These are phyloP conservation scores for Graphiopsis chlorocephala DNA, from an alignment of 2,329 filamentous ascomycete genomes.

Conservation along the genomic window DNA sequence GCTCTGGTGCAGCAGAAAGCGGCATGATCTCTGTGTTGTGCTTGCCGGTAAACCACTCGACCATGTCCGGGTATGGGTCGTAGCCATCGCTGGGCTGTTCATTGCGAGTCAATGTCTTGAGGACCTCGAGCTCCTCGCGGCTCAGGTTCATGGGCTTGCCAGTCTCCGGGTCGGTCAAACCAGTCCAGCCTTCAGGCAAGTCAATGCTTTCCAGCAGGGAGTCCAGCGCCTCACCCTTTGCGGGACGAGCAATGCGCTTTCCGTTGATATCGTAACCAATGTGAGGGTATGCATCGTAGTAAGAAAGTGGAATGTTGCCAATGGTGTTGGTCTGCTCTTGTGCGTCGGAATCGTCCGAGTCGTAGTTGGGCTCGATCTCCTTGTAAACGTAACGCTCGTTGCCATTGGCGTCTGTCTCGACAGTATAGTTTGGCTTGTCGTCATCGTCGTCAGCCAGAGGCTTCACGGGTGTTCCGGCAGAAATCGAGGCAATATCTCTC, in stretches of 20 bases:
- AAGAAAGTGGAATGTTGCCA: conserved; percentile 87
- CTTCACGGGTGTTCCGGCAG: conserved; percentile 22
- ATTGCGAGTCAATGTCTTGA: conserved; percentile 84
- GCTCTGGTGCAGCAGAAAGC: conserved; percentile 87
- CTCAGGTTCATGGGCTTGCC: conserved; percentile 88
- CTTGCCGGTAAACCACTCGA: conserved; percentile 91
- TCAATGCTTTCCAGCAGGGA: conserved; percentile 94
- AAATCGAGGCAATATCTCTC: conserved; percentile 24
- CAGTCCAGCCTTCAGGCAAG: conserved; percentile 94
- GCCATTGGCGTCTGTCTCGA: conserved; percentile 82
- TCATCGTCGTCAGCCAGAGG: conserved; percentile 22
- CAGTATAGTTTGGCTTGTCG: conserved; percentile 53
- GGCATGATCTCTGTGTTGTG: conserved; percentile 86
- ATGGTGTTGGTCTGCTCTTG: conserved; percentile 83
- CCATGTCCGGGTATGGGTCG: conserved; percentile 86
- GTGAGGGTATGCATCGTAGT: conserved; percentile 96
- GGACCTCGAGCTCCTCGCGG: conserved; percentile 81
- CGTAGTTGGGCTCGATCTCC: conserved; percentile 91
- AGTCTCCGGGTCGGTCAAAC: conserved; percentile 87
- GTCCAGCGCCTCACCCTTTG: conserved; percentile 89
- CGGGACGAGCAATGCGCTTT: conserved; percentile 94
- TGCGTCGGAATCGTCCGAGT: conserved; percentile 89
- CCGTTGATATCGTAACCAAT: conserved; percentile 99
- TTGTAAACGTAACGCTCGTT: conserved; percentile 86
- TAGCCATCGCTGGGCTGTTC: conserved; percentile 85